Evolutionary conservation across 2,329 filamentous ascomycete genomes (phyloP).

Genomic region (Fonsecaea pugnacius): DNA sequence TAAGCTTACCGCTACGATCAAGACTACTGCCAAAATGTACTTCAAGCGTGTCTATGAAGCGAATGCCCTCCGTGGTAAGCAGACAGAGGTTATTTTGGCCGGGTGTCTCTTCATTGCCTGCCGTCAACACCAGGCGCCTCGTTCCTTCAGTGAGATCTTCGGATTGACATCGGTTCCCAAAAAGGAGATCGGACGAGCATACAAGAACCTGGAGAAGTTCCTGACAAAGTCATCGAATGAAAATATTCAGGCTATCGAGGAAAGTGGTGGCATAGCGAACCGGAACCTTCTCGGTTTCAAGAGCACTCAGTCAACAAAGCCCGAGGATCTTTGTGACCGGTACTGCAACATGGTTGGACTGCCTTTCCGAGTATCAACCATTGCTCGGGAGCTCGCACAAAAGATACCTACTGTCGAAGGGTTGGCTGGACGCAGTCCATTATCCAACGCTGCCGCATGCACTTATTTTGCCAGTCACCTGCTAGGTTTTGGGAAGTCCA

Average conservation of each 20-base stretch:
- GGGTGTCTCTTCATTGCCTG: slow-evolving; percentile 98
- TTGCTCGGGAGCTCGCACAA: slow-evolving; percentile 77
- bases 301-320: slow-evolving; percentile 75
- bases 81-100: slow-evolving; percentile 89
- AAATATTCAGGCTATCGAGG: slow-evolving; percentile 54
- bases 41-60: slow-evolving; percentile 94
- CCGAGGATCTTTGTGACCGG: slow-evolving; percentile 82
- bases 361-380: slow-evolving; percentile 75
- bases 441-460: slow-evolving; percentile 91
- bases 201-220: slow-evolving; percentile 90
- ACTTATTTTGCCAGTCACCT: slow-evolving; percentile 95
- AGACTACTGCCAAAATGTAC: slow-evolving; percentile 89
- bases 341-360: slow-evolving; percentile 84
- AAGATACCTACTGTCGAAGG: slow-evolving; percentile 77
- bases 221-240: slow-evolving; percentile 66
- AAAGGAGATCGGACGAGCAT: slow-evolving; percentile 95
- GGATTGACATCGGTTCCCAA: slow-evolving; percentile 91
- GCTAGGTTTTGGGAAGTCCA: slow-evolving; percentile 74
- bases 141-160: slow-evolving; percentile 94
- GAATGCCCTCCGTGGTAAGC: slow-evolving; percentile 93
- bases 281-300: slow-evolving; percentile 65
- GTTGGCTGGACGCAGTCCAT: slow-evolving; percentile 86
- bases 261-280: slow-evolving; percentile 60
- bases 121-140: slow-evolving; percentile 81
- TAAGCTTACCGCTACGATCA: slow-evolving; percentile 77